These are phyloP conservation scores for Monilinia laxa DNA, from an alignment of 2,329 filamentous ascomycete species.

Conservation along the genomic window DNA sequence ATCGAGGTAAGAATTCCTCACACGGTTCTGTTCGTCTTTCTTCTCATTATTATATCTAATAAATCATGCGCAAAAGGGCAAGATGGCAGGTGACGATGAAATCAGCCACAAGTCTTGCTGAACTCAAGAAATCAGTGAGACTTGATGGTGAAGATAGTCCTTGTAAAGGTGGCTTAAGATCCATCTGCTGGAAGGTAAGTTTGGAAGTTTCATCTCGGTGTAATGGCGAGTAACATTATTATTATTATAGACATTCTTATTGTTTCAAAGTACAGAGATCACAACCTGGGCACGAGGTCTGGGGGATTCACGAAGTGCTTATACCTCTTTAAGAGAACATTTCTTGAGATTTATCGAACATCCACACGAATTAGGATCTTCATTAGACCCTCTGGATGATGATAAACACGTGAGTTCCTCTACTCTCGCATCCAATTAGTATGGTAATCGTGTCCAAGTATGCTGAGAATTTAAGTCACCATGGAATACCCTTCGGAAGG, in stretches of 20 bases:
- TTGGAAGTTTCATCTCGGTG: not conserved
- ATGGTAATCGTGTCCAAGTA: not conserved
- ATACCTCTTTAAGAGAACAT: slow-evolving; percentile 68
- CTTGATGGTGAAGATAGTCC: slow-evolving; percentile 59
- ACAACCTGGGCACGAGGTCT: slow-evolving; percentile 68
- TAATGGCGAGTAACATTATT: slow-evolving; percentile 19
- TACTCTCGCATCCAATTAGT: not conserved
- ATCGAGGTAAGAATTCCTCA: slow-evolving; percentile 46
- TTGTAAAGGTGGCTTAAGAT: slow-evolving; percentile 73
- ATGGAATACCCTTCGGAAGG: slow-evolving; percentile 82
- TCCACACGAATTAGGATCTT: slow-evolving; percentile 73
- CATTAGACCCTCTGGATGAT: slow-evolving; percentile 81
- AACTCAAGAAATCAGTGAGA: slow-evolving; percentile 64
- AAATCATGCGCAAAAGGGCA: slow-evolving; percentile 46
- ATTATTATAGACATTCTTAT: slow-evolving; percentile 65
- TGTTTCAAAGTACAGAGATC: slow-evolving; percentile 67
- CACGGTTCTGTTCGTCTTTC: no score
- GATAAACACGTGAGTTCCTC: slow-evolving; percentile 55
- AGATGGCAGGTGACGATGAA: slow-evolving; percentile 67
- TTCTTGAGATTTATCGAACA: slow-evolving; percentile 81
- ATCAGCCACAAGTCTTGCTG: slow-evolving; percentile 56
- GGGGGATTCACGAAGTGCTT: slow-evolving; percentile 68
- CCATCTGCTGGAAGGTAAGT: slow-evolving; percentile 85
- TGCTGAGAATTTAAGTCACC: slow-evolving; percentile 69
- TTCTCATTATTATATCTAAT: slow-evolving; percentile 27